Evolutionary conservation across 1,284 basidiomycete species (phyloP).

Genomic region (Sporisorium graminicola): DNA sequence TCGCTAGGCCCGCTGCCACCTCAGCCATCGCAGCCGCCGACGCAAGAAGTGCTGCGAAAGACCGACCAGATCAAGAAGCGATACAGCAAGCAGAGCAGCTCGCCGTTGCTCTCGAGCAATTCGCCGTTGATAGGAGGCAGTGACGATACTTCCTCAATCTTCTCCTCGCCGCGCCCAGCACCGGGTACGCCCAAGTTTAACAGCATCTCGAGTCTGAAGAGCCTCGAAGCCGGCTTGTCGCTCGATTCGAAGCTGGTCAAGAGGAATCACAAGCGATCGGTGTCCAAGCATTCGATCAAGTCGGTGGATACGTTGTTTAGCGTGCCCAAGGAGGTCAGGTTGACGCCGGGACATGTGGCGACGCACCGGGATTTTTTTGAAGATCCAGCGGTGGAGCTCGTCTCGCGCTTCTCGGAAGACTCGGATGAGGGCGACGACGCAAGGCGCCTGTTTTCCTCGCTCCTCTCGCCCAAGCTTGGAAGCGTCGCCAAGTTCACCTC

Average conservation of each 20-base stretch:
- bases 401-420: conserved; percentile 26
- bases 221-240: conserved; percentile 27
- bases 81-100: conserved; percentile 20
- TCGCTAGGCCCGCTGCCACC: conserved; percentile 40
- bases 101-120: background rate
- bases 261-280: conserved; percentile 22
- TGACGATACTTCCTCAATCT: conserved; percentile 2
- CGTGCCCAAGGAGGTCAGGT: conserved; percentile 4
- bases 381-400: conserved; percentile 2
- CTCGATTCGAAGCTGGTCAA: conserved; percentile 25
- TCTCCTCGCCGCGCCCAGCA: conserved; percentile 1
- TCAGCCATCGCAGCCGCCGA: conserved; percentile 14
- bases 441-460: background rate
- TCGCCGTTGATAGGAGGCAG: too few relatives aligned
- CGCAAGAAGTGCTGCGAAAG: conserved; percentile 26
- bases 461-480: conserved; percentile 8
- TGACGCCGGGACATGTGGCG: conserved; percentile 26
- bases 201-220: conserved; percentile 13
- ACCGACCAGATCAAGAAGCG: conserved; percentile 36
- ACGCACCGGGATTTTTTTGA: background rate
- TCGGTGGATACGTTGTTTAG: background rate
- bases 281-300: conserved; percentile 6
- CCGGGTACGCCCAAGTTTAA: conserved; percentile 19
- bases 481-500: conserved; percentile 11
- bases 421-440: conserved; percentile 26